A percentile compares a stretch with the other conserved stretches of the same genome.
Evolutionary conservation across 495 filamentous ascomycete species (phyloP).

Genomic region (Durotheca rogersii): DNA sequence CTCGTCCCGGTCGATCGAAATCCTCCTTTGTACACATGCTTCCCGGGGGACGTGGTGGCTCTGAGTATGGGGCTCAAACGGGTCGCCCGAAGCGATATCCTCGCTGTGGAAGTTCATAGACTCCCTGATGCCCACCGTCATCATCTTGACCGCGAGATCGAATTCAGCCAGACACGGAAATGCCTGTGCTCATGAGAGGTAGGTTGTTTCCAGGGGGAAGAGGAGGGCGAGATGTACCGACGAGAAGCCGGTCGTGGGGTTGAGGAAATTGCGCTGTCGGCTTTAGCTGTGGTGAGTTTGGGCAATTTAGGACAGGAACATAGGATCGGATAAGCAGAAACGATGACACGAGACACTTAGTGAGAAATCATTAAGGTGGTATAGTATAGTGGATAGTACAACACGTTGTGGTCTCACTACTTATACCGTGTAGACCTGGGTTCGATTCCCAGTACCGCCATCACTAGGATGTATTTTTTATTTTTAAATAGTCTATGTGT

Average conservation of each 20-base stretch:
- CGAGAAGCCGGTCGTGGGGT: constrained; percentile 4
- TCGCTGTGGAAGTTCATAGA: constrained; percentile 25
- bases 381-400: too few relatives aligned
- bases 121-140: constrained; percentile 22
- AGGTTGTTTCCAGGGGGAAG: neutral
- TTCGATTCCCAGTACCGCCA: too few relatives aligned
- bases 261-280: neutral
- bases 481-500: too few relatives aligned
- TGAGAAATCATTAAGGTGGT: too few relatives aligned
- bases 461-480: too few relatives aligned
- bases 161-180: constrained; percentile 13
- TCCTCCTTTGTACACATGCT: constrained; percentile 27
- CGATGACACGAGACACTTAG: too few relatives aligned
- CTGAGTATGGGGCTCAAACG: constrained; percentile 28
- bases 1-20: constrained; percentile 30
- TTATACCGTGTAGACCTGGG: too few relatives aligned
- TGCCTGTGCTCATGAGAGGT: constrained; percentile 26
- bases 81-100: constrained; percentile 8
- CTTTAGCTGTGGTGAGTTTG: neutral
- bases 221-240: neutral
- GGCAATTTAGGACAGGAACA: too few relatives aligned
- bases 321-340: too few relatives aligned
- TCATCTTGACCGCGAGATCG: constrained; percentile 19
- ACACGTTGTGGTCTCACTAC: too few relatives aligned
- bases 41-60: constrained; percentile 32